These are phyloP conservation scores for Nothophoma quercina DNA, from an alignment of 2,329 filamentous ascomycete species.

Conservation along the genomic window DNA sequence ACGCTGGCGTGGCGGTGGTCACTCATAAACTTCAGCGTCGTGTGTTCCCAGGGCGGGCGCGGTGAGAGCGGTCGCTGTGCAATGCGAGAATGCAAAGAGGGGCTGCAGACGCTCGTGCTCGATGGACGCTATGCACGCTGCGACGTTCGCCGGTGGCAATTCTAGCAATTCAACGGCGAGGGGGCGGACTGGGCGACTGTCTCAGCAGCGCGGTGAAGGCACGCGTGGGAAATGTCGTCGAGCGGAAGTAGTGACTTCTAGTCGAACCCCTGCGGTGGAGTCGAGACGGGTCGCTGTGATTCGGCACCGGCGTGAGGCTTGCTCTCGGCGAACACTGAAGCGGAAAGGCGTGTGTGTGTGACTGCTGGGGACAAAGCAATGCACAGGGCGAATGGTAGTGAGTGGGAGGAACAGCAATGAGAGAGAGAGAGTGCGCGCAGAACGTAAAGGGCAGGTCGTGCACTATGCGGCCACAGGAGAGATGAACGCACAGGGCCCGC, in stretches of 20 bases:
- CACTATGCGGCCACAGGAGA: constrained; percentile 14
- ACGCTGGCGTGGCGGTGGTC: constrained; percentile 33
- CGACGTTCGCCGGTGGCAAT: constrained; percentile 7
- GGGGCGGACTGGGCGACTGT: constrained; percentile 6
- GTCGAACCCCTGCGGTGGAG: constrained; percentile 32
- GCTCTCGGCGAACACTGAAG: constrained; percentile 8
- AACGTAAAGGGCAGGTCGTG: constrained; percentile 12
- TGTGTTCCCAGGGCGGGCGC: constrained; percentile 15
- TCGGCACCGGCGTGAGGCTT: constrained; percentile 21
- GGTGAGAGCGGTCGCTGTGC: constrained; percentile 19
- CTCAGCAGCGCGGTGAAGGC: constrained; percentile 12
- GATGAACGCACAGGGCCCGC: constrained; percentile 19
- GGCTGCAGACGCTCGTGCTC: constrained; percentile 17
- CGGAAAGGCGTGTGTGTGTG: neutral
- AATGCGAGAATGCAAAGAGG: constrained; percentile 18
- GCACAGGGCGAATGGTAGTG: neutral
- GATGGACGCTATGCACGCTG: constrained; percentile 2
- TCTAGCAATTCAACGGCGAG: constrained; percentile 6
- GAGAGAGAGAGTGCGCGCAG: constrained; percentile 10
- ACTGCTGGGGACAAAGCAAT: neutral
- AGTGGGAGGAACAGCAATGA: neutral
- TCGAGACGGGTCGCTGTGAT: constrained; percentile 26
- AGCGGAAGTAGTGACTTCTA: constrained; percentile 14
- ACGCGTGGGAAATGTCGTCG: constrained; percentile 19
- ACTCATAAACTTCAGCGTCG: constrained; percentile 28